These are phyloP conservation scores for Naganishia randhawae DNA, from an alignment of 768 basidiomycete species.

Conservation along the genomic window DNA sequence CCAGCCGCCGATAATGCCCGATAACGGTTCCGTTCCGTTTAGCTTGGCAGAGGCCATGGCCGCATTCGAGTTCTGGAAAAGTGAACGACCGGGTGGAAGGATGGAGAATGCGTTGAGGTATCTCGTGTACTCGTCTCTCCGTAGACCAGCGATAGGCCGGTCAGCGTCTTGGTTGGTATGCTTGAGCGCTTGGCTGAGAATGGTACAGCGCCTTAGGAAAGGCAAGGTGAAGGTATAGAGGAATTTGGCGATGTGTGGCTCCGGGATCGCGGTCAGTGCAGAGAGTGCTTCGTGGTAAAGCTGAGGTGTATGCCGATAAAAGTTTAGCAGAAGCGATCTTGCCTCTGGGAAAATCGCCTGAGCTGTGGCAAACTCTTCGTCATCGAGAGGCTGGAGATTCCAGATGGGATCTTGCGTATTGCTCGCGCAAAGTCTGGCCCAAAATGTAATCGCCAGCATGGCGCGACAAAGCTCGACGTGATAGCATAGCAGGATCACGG, in stretches of 20 bases:
- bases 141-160: slow-evolving; percentile 43
- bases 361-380: slow-evolving; percentile 57
- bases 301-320: slow-evolving; percentile 79
- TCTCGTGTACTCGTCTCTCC: slow-evolving; percentile 69
- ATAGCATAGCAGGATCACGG: slow-evolving; percentile 82
- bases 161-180: slow-evolving; percentile 34
- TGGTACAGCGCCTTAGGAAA: slow-evolving; percentile 81
- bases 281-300: slow-evolving; percentile 79
- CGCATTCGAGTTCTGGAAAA: slow-evolving; percentile 27
- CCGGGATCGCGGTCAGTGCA: slow-evolving; percentile 74
- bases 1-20: slow-evolving; percentile 69
- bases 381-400: slow-evolving; percentile 47
- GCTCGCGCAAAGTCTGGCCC: slow-evolving; percentile 35
- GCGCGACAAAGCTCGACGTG: slow-evolving; percentile 84
- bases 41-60: slow-evolving; percentile 1
- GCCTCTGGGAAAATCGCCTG: slow-evolving; percentile 71
- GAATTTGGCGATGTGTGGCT: slow-evolving; percentile 76
- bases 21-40: slow-evolving; percentile 35
- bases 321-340: slow-evolving; percentile 57
- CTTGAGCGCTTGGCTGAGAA: slow-evolving; percentile 71
- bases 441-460: slow-evolving; percentile 64
- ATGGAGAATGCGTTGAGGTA: slow-evolving; percentile 72
- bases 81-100: slow-evolving; percentile 65
- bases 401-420: slow-evolving; percentile 20
- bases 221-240: slow-evolving; percentile 84